These are phyloP conservation scores for Chrysoporthe cubensis DNA, from an alignment of 2,329 filamentous ascomycete genomes.

Conservation along the genomic window DNA sequence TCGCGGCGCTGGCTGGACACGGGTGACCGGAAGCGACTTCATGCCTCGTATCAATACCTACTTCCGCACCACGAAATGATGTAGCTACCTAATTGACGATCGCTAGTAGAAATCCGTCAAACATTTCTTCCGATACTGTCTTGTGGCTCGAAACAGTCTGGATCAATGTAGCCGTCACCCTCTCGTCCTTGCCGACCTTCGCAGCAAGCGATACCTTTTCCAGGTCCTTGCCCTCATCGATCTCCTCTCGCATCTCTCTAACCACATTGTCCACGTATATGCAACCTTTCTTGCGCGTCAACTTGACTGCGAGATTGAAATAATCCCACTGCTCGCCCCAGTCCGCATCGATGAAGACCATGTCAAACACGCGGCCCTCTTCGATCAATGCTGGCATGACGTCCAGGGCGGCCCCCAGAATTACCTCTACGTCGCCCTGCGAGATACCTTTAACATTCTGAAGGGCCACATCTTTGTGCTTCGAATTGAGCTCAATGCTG, in stretches of 20 bases:
- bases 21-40: no score
- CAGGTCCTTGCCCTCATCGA: conserved; percentile 29
- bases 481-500: conserved; percentile 53
- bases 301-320: conserved; percentile 48
- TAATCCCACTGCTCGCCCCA: conserved; percentile 54
- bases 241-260: conserved; percentile 36
- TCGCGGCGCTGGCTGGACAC: no score
- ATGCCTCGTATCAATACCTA: no score
- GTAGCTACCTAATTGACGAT: conserved; percentile 26
- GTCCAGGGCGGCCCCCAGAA: conserved; percentile 49
- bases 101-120: conserved; percentile 33
- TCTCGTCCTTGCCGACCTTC: conserved; percentile 30
- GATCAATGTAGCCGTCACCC: conserved; percentile 32
- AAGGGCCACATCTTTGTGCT: conserved; percentile 50
- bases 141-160: conserved; percentile 29
- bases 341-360: conserved; percentile 59
- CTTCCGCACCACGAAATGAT: not conserved
- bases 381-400: conserved; percentile 41
- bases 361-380: conserved; percentile 50
- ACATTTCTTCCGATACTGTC: conserved; percentile 18
- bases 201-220: conserved; percentile 32
- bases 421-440: conserved; percentile 48
- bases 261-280: conserved; percentile 58
- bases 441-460: conserved; percentile 43
- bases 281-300: conserved; percentile 44